Conservation (phyloP, 2,329 filamentous ascomycete genomes). For the Fusarium buxicola region DNA sequence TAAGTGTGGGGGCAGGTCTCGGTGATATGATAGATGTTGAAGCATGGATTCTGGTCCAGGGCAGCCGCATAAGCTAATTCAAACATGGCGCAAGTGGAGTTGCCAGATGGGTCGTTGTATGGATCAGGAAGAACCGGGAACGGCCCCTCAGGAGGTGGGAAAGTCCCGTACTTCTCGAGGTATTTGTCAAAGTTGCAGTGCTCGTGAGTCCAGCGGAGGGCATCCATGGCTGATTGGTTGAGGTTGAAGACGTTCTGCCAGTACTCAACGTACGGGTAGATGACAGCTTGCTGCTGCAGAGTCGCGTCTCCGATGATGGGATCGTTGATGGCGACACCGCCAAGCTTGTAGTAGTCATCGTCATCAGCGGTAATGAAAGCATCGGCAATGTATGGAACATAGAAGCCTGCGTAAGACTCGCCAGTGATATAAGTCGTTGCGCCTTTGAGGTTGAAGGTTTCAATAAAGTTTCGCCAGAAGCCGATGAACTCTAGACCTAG, state of each 20-base stretch:
- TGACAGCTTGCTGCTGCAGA: slow-evolving; percentile 59
- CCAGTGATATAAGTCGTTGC: slow-evolving; percentile 80
- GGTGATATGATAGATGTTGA: slow-evolving; percentile 79
- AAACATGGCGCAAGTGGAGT: slow-evolving; percentile 68
- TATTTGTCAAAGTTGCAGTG: slow-evolving; percentile 73
- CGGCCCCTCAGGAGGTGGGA: slow-evolving; percentile 71
- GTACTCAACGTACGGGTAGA: slow-evolving; percentile 70
- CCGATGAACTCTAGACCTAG: slow-evolving; percentile 78
- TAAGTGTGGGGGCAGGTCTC: slow-evolving; percentile 77
- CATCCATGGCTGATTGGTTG: slow-evolving; percentile 67
- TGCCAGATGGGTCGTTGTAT: slow-evolving; percentile 44
- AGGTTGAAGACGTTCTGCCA: slow-evolving; percentile 71
- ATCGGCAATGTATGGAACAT: slow-evolving; percentile 78
- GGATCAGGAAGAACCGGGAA: slow-evolving; percentile 59
- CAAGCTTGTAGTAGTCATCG: slow-evolving; percentile 73
- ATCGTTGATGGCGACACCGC: slow-evolving; percentile 79
- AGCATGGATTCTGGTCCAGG: slow-evolving; percentile 77
- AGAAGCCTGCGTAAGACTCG: slow-evolving; percentile 75
- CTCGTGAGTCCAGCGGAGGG: slow-evolving; percentile 64
- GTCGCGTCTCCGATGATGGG: slow-evolving; percentile 68
- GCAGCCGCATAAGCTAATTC: slow-evolving; percentile 66
- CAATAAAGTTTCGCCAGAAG: slow-evolving; percentile 83
- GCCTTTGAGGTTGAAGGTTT: slow-evolving; percentile 74
- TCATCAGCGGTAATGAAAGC: slow-evolving; percentile 77
- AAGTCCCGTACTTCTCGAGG: slow-evolving; percentile 71